Conservation (phyloP, 129 eudicot species). For the Artemisia annua region DNA sequence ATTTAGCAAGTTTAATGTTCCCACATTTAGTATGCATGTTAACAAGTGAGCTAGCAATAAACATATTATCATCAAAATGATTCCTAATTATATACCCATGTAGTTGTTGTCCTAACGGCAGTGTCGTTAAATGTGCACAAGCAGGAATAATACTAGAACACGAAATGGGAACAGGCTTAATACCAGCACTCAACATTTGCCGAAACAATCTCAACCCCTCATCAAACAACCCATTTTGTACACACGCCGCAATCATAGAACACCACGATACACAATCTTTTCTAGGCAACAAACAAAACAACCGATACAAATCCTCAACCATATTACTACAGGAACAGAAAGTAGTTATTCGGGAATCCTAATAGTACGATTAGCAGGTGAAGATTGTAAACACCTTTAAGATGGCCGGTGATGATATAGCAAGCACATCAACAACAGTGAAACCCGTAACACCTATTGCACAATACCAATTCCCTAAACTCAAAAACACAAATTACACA, state of each 20-base stretch:
- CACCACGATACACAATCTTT: constrained; percentile 65
- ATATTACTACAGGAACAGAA: too few relatives aligned
- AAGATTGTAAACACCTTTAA: too few relatives aligned
- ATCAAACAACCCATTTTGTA: constrained; percentile 71
- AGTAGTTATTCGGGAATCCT: too few relatives aligned
- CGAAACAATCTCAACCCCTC: constrained; percentile 53
- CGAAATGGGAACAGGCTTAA: constrained; percentile 51
- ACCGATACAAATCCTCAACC: constrained; percentile 55
- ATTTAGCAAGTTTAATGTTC: constrained; percentile 46
- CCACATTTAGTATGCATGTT: constrained; percentile 93
- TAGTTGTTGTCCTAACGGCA: constrained; percentile 67
- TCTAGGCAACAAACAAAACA: constrained; percentile 33
- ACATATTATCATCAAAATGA: constrained; percentile 54
- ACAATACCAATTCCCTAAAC: too few relatives aligned
- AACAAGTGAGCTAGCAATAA: constrained; percentile 71
- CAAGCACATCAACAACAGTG: too few relatives aligned
- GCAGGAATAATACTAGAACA: constrained; percentile 75
- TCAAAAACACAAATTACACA: too few relatives aligned
- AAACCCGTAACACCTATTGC: too few relatives aligned
- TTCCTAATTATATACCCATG: constrained; percentile 59
- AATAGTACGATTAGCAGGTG: too few relatives aligned
- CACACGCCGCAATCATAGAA: constrained; percentile 65
- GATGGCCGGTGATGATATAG: too few relatives aligned
- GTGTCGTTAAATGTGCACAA: constrained; percentile 71
- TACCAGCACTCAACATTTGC: constrained; percentile 46